phyloP scores from a whole-genome alignment of 2,329 filamentous ascomycete species.

The Catunica adiposa region DNA sequence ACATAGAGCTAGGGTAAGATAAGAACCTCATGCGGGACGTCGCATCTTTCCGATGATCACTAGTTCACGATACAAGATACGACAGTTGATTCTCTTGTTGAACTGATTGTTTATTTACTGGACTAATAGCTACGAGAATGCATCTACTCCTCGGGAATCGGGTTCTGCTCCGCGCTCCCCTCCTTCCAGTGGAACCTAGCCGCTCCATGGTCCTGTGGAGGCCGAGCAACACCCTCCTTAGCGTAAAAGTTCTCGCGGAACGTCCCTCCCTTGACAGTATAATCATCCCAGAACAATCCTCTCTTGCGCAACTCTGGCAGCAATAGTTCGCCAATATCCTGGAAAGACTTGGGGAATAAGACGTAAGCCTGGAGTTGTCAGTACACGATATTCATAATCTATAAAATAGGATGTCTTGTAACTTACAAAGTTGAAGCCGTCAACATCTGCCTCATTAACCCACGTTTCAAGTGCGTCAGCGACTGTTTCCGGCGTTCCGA shows the following conservation, averaged over 20 bases:
- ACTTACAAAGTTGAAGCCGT: slow-evolving; percentile 52
- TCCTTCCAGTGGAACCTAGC: slow-evolving; percentile 2
- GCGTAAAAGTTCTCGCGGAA: slow-evolving; percentile 45
- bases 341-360: slow-evolving; percentile 50
- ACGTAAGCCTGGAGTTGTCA: slow-evolving; percentile 32
- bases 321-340: slow-evolving; percentile 48
- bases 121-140: too few species aligned
- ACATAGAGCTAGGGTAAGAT: too few species aligned
- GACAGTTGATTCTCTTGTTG: too few species aligned
- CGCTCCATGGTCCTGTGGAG: not conserved
- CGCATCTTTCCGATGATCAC: too few species aligned
- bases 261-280: slow-evolving; percentile 38
- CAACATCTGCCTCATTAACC: slow-evolving; percentile 52
- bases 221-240: not conserved
- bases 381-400: not conserved
- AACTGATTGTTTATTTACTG: too few species aligned
- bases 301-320: slow-evolving; percentile 45
- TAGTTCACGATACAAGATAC: too few species aligned
- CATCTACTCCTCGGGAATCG: not conserved
- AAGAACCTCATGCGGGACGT: too few species aligned
- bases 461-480: slow-evolving; percentile 52
- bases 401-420: not conserved
- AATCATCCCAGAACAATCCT: slow-evolving; percentile 39
- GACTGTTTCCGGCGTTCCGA: slow-evolving; percentile 48
- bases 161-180: slow-evolving; percentile 1